Evolutionary conservation across 2,329 filamentous ascomycete species (phyloP).

Genomic region (Coniochaeta hoffmannii): DNA sequence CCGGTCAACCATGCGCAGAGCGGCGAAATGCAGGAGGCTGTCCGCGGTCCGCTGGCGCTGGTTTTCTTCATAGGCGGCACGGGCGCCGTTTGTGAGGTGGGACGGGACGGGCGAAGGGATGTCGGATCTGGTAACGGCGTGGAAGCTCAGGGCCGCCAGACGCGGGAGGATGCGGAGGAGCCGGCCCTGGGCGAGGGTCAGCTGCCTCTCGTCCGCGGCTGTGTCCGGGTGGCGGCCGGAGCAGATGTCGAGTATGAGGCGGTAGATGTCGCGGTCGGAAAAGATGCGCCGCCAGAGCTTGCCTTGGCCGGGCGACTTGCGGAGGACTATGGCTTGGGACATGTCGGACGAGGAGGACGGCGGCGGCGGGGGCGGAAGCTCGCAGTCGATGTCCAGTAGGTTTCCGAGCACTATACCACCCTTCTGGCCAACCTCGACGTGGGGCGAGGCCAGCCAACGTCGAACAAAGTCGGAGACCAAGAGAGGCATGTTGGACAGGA

Average conservation of each 20-base stretch:
- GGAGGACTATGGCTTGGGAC: slow-evolving; percentile 21
- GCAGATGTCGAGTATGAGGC: slow-evolving; percentile 34
- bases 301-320: slow-evolving; percentile 39
- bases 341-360: slow-evolving; percentile 10
- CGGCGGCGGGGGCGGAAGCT: slow-evolving; percentile 23
- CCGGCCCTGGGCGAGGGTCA: slow-evolving; percentile 44
- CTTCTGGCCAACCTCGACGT: slow-evolving; percentile 49
- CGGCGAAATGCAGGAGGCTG: slow-evolving; percentile 43
- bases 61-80: neutral
- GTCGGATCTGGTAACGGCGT: slow-evolving; percentile 26
- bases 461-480: slow-evolving; percentile 40
- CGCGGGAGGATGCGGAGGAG: slow-evolving; percentile 44
- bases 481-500: slow-evolving; percentile 40
- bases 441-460: slow-evolving; percentile 44
- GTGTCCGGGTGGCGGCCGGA: slow-evolving; percentile 20
- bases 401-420: slow-evolving; percentile 43
- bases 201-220: slow-evolving; percentile 26
- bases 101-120: slow-evolving; percentile 17
- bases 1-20: slow-evolving; percentile 42
- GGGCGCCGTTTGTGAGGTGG: slow-evolving; percentile 10
- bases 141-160: slow-evolving; percentile 39
- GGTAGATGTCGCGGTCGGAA: slow-evolving; percentile 34
- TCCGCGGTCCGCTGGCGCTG: slow-evolving; percentile 10
- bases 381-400: slow-evolving; percentile 48
- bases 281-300: slow-evolving; percentile 48